phyloP scores from a whole-genome alignment of 1,284 basidiomycete species.

The Fomitopsis betulina region DNA sequence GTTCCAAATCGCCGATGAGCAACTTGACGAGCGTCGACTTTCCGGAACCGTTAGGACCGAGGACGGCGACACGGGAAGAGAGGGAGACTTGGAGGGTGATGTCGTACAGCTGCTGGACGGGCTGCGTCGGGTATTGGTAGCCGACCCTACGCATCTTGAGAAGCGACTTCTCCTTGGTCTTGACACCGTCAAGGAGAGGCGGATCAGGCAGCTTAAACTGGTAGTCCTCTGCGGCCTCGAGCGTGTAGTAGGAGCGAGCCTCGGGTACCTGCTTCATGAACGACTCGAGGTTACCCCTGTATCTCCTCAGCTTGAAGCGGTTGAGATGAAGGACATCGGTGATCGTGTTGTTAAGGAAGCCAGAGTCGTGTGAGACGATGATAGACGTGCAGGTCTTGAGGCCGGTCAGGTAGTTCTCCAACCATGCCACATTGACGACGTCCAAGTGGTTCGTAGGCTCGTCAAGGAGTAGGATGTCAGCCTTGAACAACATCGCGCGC shows the following conservation, averaged over 20 bases:
- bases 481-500: constrained; percentile 98
- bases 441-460: constrained; percentile 99
- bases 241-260: constrained; percentile 97
- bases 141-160: constrained; percentile 98
- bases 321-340: constrained; percentile 99
- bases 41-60: constrained; percentile 97
- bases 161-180: constrained; percentile 98
- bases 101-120: constrained; percentile 89
- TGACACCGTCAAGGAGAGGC: constrained; percentile 97
- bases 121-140: constrained; percentile 90
- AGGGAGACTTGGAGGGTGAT: constrained; percentile 95
- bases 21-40: constrained; percentile 99
- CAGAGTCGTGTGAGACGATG: constrained; percentile 98
- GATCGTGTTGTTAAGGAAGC: constrained; percentile 98
- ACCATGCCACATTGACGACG: constrained; percentile 95
- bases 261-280: constrained; percentile 96
- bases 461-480: constrained; percentile 94
- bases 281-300: constrained; percentile 95
- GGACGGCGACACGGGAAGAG: constrained; percentile 94
- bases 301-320: constrained; percentile 98
- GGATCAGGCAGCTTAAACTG: constrained; percentile 95
- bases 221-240: constrained; percentile 94
- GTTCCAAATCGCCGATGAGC: constrained; percentile 95
- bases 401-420: constrained; percentile 90
- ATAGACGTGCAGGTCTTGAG: constrained; percentile 94